phyloP scores from a whole-genome alignment of 352 stramenopile genomes.

The Globisporangium middletonii region DNA sequence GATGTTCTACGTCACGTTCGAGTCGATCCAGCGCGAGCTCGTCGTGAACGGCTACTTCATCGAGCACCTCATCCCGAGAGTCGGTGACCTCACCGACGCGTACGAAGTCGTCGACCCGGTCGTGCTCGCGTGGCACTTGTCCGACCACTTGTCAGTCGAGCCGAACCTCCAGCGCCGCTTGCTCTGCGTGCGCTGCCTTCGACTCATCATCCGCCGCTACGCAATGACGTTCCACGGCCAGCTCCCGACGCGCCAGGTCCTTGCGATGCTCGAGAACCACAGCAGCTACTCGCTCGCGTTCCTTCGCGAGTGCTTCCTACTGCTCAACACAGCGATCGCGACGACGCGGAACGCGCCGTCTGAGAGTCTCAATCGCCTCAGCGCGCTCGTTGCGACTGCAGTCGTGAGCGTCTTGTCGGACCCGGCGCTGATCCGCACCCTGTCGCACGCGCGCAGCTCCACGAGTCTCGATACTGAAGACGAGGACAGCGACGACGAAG shows the following conservation, averaged over 20 bases:
- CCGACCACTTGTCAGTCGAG: constrained; percentile 61
- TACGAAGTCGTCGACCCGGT: constrained; percentile 73
- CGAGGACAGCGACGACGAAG: constrained; percentile 27
- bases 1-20: constrained; percentile 75
- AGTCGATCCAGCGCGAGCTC: constrained; percentile 66
- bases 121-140: constrained; percentile 77
- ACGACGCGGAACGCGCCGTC: constrained; percentile 59
- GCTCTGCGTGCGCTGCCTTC: constrained; percentile 59
- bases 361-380: constrained; percentile 55
- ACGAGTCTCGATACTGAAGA: constrained; percentile 19
- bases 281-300: constrained; percentile 37
- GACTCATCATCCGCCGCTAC: constrained; percentile 65
- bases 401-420: constrained; percentile 61
- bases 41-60: constrained; percentile 82
- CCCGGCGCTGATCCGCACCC: constrained; percentile 38
- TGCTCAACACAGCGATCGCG: constrained; percentile 67
- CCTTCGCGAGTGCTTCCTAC: constrained; percentile 68
- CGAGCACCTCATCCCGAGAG: constrained; percentile 59
- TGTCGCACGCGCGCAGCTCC: constrained; percentile 24
- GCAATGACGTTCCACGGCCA: constrained; percentile 78
- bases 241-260: constrained; percentile 48
- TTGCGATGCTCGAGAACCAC: constrained; percentile 59
- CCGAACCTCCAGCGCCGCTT: constrained; percentile 50
- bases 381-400: constrained; percentile 32
- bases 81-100: constrained; percentile 51